Percentiles rank a stretch among this genome's conserved stretches.
Evolutionary conservation across 805 yeast genomes (phyloP).

Genomic region (Metschnikowia shivogae): DNA sequence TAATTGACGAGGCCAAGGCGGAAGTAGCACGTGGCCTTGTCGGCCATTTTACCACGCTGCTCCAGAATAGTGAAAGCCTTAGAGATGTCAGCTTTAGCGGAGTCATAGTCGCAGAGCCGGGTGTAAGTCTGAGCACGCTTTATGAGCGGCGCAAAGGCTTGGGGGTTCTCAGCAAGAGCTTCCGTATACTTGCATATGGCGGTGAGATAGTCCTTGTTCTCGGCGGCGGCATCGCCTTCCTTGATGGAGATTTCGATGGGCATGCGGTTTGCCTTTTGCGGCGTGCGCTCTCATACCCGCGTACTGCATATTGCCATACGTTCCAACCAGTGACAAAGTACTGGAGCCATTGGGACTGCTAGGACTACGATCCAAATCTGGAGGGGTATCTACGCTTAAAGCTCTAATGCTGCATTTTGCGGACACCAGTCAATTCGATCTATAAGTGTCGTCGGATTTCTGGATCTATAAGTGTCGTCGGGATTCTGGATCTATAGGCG

Average conservation of each 20-base stretch:
- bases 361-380: too few species aligned
- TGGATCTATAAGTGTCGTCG: too few species aligned
- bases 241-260: slow-evolving; percentile 34
- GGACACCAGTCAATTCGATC: too few species aligned
- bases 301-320: not conserved
- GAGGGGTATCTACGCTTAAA: too few species aligned
- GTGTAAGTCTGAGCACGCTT: slow-evolving; percentile 49
- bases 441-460: too few species aligned
- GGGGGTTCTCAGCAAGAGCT: slow-evolving; percentile 41
- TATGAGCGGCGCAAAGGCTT: slow-evolving; percentile 44
- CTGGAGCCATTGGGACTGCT: too few species aligned
- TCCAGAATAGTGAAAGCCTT: slow-evolving; percentile 45
- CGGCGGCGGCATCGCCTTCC: slow-evolving; percentile 30
- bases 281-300: not conserved
- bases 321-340: too few species aligned
- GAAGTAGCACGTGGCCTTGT: slow-evolving; percentile 46
- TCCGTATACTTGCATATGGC: slow-evolving; percentile 42
- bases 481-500: too few species aligned
- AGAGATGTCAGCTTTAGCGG: slow-evolving; percentile 44
- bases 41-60: slow-evolving; percentile 41
- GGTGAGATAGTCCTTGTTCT: slow-evolving; percentile 33
- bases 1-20: slow-evolving; percentile 45
- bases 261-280: slow-evolving; percentile 19
- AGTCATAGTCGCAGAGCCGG: slow-evolving; percentile 44
- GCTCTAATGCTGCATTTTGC: too few species aligned